Base-by-base conservation (phyloP, 352 stramenopile species). In the Phytophthora brassicae region DNA sequence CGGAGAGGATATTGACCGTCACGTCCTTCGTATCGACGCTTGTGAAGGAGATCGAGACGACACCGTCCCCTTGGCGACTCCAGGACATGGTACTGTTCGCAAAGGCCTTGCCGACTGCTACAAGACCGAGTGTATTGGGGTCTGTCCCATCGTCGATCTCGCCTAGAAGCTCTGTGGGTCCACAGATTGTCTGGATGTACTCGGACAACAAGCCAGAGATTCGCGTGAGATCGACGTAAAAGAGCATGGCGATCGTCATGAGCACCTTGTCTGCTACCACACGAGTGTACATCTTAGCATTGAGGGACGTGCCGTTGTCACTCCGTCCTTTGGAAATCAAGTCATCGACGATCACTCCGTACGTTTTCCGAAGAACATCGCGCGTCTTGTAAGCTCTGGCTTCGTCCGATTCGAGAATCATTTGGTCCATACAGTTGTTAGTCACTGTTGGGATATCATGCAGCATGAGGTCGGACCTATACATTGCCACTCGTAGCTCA, bases 121-220 rank as follows among this genome's bases (percentile, higher is more conserved):
- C 47, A 1, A 90, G 36, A 8, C 74, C 80, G 6, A 90, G 69
- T 0, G 76, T 79, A 33, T 77, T 45, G 20, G 74, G 62, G 2
- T 79, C 54, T 0, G 66, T 67, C 4, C 77, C 77, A 41, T 87
- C 74, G 38, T 83, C 75, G 28, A 83, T 70, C 41, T 83, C 71
- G 1, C 66, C 66, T 4, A 74, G 13, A 16, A 74, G 33, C 35
- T 74, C 56, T 22, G 66, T 74, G 7, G 61, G 66, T 4, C 66
- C 66, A 22, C 66, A 74, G 28, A 74, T 71, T 2, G 31, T 53
- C 39, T 76, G 44, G 38, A 76, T 76, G 29, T 65, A 76, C 56
- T 76, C 68, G 38, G 68, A 64, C 8, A 72, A 13, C 38, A 70
- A 9, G 24, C 58, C 63, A 4, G 63, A 64, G 43, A 75, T 66